phyloP scores from a whole-genome alignment of 2,329 filamentous ascomycete genomes.

The Beauveria varroae region DNA sequence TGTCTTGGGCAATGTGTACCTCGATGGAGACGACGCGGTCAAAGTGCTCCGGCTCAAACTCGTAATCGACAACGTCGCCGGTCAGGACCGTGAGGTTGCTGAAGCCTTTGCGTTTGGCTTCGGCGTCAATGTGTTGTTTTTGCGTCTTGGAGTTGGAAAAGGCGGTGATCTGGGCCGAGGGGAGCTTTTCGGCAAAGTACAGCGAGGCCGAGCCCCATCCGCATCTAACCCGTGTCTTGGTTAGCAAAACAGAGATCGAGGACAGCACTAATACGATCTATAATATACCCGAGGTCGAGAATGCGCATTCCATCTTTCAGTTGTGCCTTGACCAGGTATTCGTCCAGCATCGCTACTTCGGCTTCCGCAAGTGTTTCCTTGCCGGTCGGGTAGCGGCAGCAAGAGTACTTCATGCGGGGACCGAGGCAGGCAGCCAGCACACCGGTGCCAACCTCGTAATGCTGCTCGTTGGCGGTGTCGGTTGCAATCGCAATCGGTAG shows the following conservation, averaged over 20 bases:
- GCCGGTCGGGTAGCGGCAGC: constrained; percentile 56
- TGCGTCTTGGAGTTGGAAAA: constrained; percentile 66
- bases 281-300: constrained; percentile 51
- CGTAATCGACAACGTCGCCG: constrained; percentile 58
- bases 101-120: constrained; percentile 48
- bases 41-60: constrained; percentile 50
- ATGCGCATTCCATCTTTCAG: constrained; percentile 53
- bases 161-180: constrained; percentile 53
- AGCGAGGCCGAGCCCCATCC: constrained; percentile 61
- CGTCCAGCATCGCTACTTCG: constrained; percentile 57
- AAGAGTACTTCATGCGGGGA: constrained; percentile 66
- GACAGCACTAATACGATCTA: too few relatives aligned
- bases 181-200: constrained; percentile 59
- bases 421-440: constrained; percentile 55
- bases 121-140: constrained; percentile 56
- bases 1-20: constrained; percentile 17
- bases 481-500: constrained; percentile 64
- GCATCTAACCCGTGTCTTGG: constrained; percentile 37
- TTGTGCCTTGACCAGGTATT: constrained; percentile 54
- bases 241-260: not conserved
- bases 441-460: constrained; percentile 64
- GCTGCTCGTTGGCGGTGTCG: constrained; percentile 57
- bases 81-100: constrained; percentile 57
- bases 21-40: constrained; percentile 62
- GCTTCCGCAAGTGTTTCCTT: constrained; percentile 57